Conservation (phyloP, 768 basidiomycete genomes). For the Cystofilobasidium ferigula region DNA sequence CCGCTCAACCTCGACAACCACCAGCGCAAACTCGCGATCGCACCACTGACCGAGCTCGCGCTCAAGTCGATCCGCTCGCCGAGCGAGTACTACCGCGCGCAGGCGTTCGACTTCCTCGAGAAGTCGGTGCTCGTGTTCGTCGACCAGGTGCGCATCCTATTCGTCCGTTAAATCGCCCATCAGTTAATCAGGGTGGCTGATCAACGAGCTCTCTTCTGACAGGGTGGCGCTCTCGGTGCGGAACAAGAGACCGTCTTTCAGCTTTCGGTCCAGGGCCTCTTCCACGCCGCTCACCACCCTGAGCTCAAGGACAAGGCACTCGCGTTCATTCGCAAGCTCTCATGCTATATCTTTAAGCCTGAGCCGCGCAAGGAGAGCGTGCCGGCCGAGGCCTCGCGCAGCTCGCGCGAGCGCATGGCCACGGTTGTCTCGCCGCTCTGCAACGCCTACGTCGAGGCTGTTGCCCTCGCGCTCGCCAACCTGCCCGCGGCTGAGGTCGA, state of each 20-base stretch:
- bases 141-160: constrained; percentile 50
- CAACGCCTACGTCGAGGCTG: constrained; percentile 21
- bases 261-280: constrained; percentile 59
- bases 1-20: constrained; percentile 62
- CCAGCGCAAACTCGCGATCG: constrained; percentile 54
- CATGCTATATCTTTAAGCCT: constrained; percentile 57
- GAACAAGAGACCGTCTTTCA: constrained; percentile 67
- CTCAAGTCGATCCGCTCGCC: constrained; percentile 49
- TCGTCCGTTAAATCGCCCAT: background rate
- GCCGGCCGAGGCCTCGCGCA: background rate
- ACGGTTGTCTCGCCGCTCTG: constrained; percentile 5
- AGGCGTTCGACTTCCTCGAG: constrained; percentile 48
- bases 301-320: constrained; percentile 62
- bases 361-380: constrained; percentile 47
- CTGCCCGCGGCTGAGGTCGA: constrained; percentile 10
- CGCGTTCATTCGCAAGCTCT: constrained; percentile 57
- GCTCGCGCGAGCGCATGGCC: constrained; percentile 1
- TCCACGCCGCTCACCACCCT: constrained; percentile 59
- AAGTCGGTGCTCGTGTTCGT: constrained; percentile 58
- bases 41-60: constrained; percentile 56
- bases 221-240: constrained; percentile 57
- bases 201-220: too few relatives aligned
- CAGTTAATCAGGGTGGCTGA: too few relatives aligned
- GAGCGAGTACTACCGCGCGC: constrained; percentile 39
- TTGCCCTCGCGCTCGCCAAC: constrained; percentile 23